Evolutionary conservation across 2,329 filamentous ascomycete species (phyloP).

Genomic region (Helotiales sp.): DNA sequence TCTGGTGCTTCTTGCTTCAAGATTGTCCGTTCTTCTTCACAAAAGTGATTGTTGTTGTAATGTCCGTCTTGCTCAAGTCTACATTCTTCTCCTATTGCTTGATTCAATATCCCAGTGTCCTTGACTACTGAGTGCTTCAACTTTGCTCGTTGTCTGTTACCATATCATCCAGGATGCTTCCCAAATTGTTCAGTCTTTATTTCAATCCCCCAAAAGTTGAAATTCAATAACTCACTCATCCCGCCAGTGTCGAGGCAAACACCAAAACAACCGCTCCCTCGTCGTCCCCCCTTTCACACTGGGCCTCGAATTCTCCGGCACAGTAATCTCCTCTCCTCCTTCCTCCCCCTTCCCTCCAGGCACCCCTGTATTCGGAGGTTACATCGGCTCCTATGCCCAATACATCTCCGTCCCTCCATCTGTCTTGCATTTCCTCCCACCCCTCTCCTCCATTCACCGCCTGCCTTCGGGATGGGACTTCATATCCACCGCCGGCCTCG

Average conservation of each 20-base stretch:
- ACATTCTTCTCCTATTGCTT: background rate
- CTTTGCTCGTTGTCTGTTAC: no score
- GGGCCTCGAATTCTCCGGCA: constrained; percentile 61
- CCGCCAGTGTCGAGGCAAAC: constrained; percentile 49
- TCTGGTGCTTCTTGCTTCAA: background rate
- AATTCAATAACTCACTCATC: background rate
- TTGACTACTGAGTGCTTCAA: no score
- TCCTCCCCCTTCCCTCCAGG: constrained; percentile 42
- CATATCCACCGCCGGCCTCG: constrained; percentile 26
- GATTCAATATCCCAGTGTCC: background rate
- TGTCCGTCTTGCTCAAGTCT: background rate
- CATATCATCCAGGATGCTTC: no score
- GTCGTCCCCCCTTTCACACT: constrained; percentile 57
- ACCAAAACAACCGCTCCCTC: constrained; percentile 60
- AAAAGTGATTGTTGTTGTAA: background rate
- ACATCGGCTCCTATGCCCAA: constrained; percentile 53
- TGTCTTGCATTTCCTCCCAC: no score
- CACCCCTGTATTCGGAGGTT: constrained; percentile 54
- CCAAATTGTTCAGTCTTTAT: no score
- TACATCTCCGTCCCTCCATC: constrained; percentile 43
- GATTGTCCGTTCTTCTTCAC: background rate
- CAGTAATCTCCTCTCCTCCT: constrained; percentile 43
- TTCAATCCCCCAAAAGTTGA: no score
- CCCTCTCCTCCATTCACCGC: constrained; percentile 39
- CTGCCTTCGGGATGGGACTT: constrained; percentile 29